These are phyloP conservation scores for Kodamaea jinghongensis DNA, from an alignment of 805 yeast genomes.

Conservation along the genomic window DNA sequence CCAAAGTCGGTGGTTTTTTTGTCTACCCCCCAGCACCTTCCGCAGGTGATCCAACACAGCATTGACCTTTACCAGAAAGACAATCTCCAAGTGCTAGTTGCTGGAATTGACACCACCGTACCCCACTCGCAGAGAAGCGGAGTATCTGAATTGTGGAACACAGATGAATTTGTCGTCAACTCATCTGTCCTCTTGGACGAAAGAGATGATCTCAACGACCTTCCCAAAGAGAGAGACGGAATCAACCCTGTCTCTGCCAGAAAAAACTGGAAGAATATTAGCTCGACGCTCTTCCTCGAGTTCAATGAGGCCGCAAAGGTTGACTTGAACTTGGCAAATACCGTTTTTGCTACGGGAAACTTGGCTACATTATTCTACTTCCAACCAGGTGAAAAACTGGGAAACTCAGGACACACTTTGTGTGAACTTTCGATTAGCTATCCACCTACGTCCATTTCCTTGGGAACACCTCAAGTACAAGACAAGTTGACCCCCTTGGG, in stretches of 20 bases:
- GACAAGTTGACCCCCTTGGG: slow-evolving; percentile 38
- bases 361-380: slow-evolving; percentile 34
- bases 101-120: slow-evolving; percentile 39
- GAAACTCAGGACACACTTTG: slow-evolving; percentile 28
- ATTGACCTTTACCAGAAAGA: slow-evolving; percentile 23
- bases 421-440: slow-evolving; percentile 24
- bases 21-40: slow-evolving; percentile 35
- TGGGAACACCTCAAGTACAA: slow-evolving; percentile 1
- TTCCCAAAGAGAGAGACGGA: slow-evolving; percentile 34
- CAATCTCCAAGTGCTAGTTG: slow-evolving; percentile 36
- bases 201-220: slow-evolving; percentile 21
- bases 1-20: slow-evolving; percentile 33
- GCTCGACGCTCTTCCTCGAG: slow-evolving; percentile 21
- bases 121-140: slow-evolving; percentile 34
- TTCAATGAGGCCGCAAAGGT: slow-evolving; percentile 14
- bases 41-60: slow-evolving; percentile 28
- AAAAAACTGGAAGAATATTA: slow-evolving; percentile 38
- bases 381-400: slow-evolving; percentile 6
- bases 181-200: slow-evolving; percentile 20
- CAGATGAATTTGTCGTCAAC: slow-evolving; percentile 19
- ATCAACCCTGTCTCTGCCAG: slow-evolving; percentile 31
- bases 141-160: slow-evolving; percentile 39
- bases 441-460: slow-evolving; percentile 13
- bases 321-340: slow-evolving; percentile 35
- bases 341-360: slow-evolving; percentile 35